Evolutionary conservation across 2,329 filamentous ascomycete species (phyloP), one percentile per base, ranked within the genome.

Genomic region (Nemania diffusa): DNA sequence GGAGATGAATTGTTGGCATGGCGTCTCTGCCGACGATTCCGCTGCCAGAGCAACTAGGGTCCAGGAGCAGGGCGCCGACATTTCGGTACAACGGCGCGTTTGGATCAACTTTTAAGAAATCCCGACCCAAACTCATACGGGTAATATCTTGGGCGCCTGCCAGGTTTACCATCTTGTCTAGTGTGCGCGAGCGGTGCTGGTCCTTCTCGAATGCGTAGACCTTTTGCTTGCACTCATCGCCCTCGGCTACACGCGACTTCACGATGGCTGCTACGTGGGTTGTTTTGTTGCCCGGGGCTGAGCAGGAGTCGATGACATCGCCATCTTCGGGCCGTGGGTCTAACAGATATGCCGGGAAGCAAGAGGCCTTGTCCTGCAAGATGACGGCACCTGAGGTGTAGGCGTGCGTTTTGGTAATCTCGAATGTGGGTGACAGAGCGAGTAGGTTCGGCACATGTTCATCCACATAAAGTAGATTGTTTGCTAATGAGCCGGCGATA

Each of bases 231-330:
- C 72, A 68, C 20, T 66, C 71, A 32, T 73, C 78, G 22, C 75
- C 77, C 67, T 80, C 81, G 0, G 79, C 78, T 2, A 76, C 77
- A 59, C 80, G 81, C 56, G 79, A 81, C 59, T 78, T 82, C 56
- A 96, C 75, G 4, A 97, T 88, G 1, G 93, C 91, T 0, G 94
- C 94, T 53, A 97, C 81, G 78, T 98, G 96, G 7, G 95, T 98
- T 1, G 96, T 98, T 81, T 99, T 99, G 79, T 99, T 99, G 5
- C 96, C 96, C 1, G 96, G 96, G 0, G 96, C 96, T 0, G 96
- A 93, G 77, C 95, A 98, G 0, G 92, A 92, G 79, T 99, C 96
- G n/a, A 98, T 88, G 8, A 97, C 83, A 74, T 96, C 89, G 26
- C 93, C 93, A 70, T 91, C 87, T 64, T 87, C 83, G 8, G 88